Base-by-base conservation (phyloP, 108 stramenopile species). In the Seminavis robusta region DNA sequence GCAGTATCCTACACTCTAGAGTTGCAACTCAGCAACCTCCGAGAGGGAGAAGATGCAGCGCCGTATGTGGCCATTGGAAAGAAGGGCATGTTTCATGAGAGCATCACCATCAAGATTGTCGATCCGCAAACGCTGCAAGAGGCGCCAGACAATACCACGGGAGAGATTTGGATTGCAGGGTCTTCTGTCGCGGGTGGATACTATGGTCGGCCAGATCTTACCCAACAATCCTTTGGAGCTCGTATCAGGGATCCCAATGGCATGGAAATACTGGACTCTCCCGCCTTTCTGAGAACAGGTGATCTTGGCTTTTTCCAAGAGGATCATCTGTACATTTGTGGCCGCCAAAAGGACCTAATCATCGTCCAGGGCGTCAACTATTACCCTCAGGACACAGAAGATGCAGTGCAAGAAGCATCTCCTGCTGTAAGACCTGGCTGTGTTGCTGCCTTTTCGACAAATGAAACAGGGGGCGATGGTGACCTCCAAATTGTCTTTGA, bases 241-340 rank as follows among this genome's bases (percentile, higher is more conserved):
- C 13, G 5, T n/a, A n/a, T n/a, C n/a, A n/a, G n/a, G n/a, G n/a
- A n/a, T n/a, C n/a, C n/a, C n/a, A n/a, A 13, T 28, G 24, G 10
- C 26, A 21, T 6, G 56, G 19, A 16, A 20, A 37, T n/a, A n/a
- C n/a, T n/a, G n/a, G n/a, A n/a, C n/a, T n/a, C n/a, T n/a, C n/a
- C n/a, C 13, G 23, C 29, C 2, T 88, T 47, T 40, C 39, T 85
- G 13, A 52, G 77, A 10, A 86, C 87, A 4, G 87, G 87, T 4
- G 87, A 89, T 59, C 37, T 81, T 17, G 87, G 81, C 9, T 89
- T 89, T 56, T 1, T 85, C 29, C 49, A 73, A 36, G 21, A 64
- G 0, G 78, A 45, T 16, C 80, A 89, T 56, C 60, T 89, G 11
- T 88, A 74, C 47, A 65, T 88, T n/a, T 37, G 36, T 37, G 36